Conservation (phyloP, 176 grass and related monocot genomes). For the Eremochloa ophiuroides region DNA sequence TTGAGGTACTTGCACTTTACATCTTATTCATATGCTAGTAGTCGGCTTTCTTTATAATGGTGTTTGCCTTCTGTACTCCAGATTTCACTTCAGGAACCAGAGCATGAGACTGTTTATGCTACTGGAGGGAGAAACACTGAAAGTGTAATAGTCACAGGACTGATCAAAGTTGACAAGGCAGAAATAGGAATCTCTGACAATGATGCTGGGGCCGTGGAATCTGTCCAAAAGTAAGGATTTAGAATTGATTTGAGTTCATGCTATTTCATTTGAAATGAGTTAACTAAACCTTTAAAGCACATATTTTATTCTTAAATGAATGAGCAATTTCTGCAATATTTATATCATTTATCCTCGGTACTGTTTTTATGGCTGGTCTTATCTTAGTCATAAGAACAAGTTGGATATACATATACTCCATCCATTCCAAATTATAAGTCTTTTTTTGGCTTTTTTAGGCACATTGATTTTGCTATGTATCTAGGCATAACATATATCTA, state of each 20-base stretch:
- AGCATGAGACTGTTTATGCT: slow-evolving; percentile 60
- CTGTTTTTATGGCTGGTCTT: not conserved
- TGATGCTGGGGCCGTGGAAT: slow-evolving; percentile 55
- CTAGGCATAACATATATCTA: no score
- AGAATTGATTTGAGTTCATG: not conserved
- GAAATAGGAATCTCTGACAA: slow-evolving; percentile 80
- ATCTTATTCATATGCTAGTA: not conserved
- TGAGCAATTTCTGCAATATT: not conserved
- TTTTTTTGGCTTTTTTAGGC: no score
- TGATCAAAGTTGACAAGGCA: slow-evolving; percentile 75
- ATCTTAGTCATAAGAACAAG: not conserved
- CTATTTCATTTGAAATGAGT: not conserved
- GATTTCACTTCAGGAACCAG: slow-evolving; percentile 69
- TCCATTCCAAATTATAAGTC: no score
- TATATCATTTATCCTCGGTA: not conserved
- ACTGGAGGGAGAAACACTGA: slow-evolving; percentile 57
- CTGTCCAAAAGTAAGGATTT: slow-evolving; percentile 73
- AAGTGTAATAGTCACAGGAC: slow-evolving; percentile 60
- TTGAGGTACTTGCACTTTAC: slow-evolving; percentile 64
- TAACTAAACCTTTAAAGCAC: slow-evolving; percentile 1
- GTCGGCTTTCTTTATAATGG: slow-evolving; percentile 6
- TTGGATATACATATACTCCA: no score
- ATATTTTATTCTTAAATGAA: not conserved
- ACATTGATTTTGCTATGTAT: no score
- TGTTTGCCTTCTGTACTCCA: slow-evolving; percentile 19